Percentiles rank a stretch among this genome's conserved stretches.
These are phyloP conservation scores for Catharanthus roseus DNA, from an alignment of 257 asterid species.

Conservation along the genomic window DNA sequence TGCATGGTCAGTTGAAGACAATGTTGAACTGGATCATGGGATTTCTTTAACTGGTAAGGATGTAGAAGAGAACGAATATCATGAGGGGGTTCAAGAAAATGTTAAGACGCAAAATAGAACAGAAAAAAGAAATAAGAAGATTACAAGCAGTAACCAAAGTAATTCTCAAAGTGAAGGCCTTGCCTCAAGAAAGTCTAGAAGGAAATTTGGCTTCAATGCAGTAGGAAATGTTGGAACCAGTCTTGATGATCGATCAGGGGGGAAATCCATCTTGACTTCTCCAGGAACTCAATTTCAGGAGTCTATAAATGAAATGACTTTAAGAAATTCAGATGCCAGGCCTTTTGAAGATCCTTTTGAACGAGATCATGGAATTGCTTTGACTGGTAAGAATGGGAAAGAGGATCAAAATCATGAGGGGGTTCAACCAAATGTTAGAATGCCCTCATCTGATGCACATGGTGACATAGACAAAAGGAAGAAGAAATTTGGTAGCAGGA, in stretches of 20 bases:
- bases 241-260: slow-evolving; percentile 17
- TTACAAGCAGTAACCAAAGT: slow-evolving; percentile 15
- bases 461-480: slow-evolving; percentile 19
- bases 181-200: slow-evolving; percentile 20
- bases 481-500: slow-evolving; percentile 19
- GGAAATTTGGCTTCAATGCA: slow-evolving; percentile 22
- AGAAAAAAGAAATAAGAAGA: slow-evolving; percentile 20
- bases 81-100: slow-evolving; percentile 12
- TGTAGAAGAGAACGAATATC: slow-evolving; percentile 19
- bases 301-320: slow-evolving; percentile 11
- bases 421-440: slow-evolving; percentile 14
- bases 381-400: slow-evolving; percentile 12
- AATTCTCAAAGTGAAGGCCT: slow-evolving; percentile 21
- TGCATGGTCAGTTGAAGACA: slow-evolving; percentile 12
- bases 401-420: slow-evolving; percentile 20
- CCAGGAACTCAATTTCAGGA: slow-evolving; percentile 16
- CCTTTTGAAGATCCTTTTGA: slow-evolving; percentile 5
- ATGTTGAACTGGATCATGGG: not conserved
- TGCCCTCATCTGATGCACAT: slow-evolving; percentile 16
- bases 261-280: slow-evolving; percentile 6
- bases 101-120: slow-evolving; percentile 16
- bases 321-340: slow-evolving; percentile 15
- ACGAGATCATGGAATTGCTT: not conserved
- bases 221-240: slow-evolving; percentile 9
- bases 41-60: slow-evolving; percentile 8